Evolutionary conservation across 805 yeast genomes (phyloP), one percentile per base, ranked within the genome.

Genomic region (Cyberlindnera galapagoensis): DNA sequence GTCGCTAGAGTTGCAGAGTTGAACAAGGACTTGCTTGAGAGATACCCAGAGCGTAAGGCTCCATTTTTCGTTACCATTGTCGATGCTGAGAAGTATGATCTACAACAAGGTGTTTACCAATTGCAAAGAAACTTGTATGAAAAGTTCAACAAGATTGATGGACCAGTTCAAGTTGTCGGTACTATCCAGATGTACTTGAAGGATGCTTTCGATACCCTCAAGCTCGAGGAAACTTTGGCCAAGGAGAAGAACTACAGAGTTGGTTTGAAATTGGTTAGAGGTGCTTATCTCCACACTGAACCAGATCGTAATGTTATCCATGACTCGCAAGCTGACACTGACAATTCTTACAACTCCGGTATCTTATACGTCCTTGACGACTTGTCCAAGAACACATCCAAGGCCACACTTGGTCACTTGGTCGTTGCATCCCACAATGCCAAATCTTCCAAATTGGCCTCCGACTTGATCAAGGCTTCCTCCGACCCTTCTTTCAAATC

Each of bases 201-300:
- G 30, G 84, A 80, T 42, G 76, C 94, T 1, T 55, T 76, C 3
- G 66, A 67, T 14, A 68, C 82, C 44, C 62, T 90, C 42, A 57
- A 70, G 20, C 43, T 60, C 24, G 97, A 88, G 54, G 71, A 74
- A 43, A 58, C 66, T 43, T 63, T 76, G 35, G 96, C 97, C 12
- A 45, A 60, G 36, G 68, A 71, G 33, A 57, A 60, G 13, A 56
- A 60, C 34, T 88, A 88, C 59, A 72, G 81, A 52, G 60, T 87
- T 36, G 96, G 95, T 14, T 65, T 87, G 65, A 88, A 88, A 59
- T 69, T 88, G 34, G 97, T 88, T 12, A 76, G 97, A 59, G 97
- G 97, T 43, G 97, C 97, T 11, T 88, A 88, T 63, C 75, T 88
- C 39, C 96, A 88, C 55, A 75, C 94, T 6, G 97, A 88, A 62